phyloP scores from a whole-genome alignment of 129 eudicot genomes.

The Escallonia rubra region DNA sequence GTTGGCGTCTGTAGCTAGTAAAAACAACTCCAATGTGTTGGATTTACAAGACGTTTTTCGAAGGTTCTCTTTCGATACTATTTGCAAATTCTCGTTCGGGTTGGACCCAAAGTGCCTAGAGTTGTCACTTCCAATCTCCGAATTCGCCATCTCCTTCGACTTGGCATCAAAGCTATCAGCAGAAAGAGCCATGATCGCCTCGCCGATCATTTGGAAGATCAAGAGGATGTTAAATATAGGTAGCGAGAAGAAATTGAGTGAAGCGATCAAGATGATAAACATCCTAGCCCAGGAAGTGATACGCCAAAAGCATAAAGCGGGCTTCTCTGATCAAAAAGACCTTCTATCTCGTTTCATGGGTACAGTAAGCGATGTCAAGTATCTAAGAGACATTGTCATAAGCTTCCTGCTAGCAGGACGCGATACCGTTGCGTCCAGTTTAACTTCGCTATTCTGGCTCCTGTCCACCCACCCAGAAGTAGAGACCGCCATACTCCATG shows the following conservation, averaged over 20 bases:
- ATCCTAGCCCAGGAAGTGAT: slow-evolving; percentile 59
- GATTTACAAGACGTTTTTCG: slow-evolving; percentile 82
- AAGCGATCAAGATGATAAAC: slow-evolving; percentile 44
- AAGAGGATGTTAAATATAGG: slow-evolving; percentile 61
- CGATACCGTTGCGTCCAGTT: slow-evolving; percentile 75
- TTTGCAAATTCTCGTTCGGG: slow-evolving; percentile 76
- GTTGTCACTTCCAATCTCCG: slow-evolving; percentile 37
- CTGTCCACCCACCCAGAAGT: slow-evolving; percentile 51
- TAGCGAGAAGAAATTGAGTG: slow-evolving; percentile 37
- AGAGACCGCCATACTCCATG: slow-evolving; percentile 38
- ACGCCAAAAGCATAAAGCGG: slow-evolving; percentile 35
- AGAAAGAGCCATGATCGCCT: slow-evolving; percentile 49
- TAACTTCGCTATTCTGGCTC: slow-evolving; percentile 61
- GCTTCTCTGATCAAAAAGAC: slow-evolving; percentile 45
- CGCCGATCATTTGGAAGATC: slow-evolving; percentile 59
- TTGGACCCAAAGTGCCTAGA: slow-evolving; percentile 62
- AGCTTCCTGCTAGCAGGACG: slow-evolving; percentile 83
- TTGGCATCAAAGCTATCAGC: slow-evolving; percentile 71
- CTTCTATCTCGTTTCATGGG: slow-evolving; percentile 80
- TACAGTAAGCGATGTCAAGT: slow-evolving; percentile 39
- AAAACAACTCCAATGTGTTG: slow-evolving; percentile 9
- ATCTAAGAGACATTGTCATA: slow-evolving; percentile 59
- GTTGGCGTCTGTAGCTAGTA: slow-evolving; percentile 21
- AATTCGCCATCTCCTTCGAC: slow-evolving; percentile 62
- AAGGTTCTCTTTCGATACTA: slow-evolving; percentile 62